A percentile compares a stretch with the other conserved stretches of the same genome.
Evolutionary conservation across 108 stramenopile genomes (phyloP).

Genomic region (Cyclotella choctawhatcheeana): DNA sequence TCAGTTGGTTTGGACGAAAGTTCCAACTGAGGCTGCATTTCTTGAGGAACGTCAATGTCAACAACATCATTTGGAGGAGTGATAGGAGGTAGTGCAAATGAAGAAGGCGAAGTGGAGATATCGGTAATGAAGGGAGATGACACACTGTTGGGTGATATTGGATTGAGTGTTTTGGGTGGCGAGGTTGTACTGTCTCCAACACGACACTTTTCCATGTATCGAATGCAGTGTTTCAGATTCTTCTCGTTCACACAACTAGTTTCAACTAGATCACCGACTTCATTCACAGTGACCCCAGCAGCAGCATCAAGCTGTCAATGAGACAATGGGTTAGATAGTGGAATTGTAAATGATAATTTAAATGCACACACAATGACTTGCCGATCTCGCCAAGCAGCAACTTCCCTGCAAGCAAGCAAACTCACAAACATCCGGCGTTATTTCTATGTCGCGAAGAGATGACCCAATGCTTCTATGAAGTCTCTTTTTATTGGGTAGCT

Average conservation of each 20-base stretch:
- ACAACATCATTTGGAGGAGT: neutral
- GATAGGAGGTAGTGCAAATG: neutral
- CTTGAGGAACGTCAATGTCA: neutral
- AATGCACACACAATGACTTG: too few species aligned
- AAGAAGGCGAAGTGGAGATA: neutral
- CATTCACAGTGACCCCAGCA: too few species aligned
- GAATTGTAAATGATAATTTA: too few species aligned
- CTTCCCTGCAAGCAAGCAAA: too few species aligned
- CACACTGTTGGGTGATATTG: neutral
- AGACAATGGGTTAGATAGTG: too few species aligned
- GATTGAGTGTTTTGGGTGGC: neutral
- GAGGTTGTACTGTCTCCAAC: neutral
- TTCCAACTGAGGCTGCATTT: neutral
- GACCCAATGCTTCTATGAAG: neutral
- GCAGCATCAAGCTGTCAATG: too few species aligned
- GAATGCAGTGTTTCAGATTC: neutral
- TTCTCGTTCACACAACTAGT: neutral
- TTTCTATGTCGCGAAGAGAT: neutral
- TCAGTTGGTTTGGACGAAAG: neutral
- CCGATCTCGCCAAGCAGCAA: too few species aligned
- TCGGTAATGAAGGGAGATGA: neutral
- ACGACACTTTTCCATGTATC: neutral
- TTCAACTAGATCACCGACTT: conserved; percentile 1
- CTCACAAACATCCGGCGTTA: neutral
- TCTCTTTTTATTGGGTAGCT: neutral